Evolutionary conservation across 2,329 filamentous ascomycete species (phyloP), one percentile per base, ranked within the genome.

Genomic region (Podosphaera aphanis): DNA sequence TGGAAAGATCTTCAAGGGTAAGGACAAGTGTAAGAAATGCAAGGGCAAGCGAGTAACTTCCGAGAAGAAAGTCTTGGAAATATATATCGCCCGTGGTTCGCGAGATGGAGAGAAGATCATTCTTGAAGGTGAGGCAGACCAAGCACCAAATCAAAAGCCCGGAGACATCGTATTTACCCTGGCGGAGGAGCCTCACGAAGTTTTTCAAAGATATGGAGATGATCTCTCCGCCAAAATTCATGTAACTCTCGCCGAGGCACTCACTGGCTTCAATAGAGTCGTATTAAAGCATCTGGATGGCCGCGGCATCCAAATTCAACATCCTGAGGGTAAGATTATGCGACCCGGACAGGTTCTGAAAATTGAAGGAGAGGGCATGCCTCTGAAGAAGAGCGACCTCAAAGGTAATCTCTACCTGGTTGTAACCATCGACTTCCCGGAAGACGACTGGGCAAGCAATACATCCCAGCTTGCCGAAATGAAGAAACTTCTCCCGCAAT

Each of bases 21-120:
- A 95, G 68, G 90, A 98, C 59, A 83, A 84, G 60, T 98, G 90
- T 70, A 93, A 93, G 70, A 94, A 90, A 68, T 98, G 90, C 74
- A 95, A 95, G 66, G 90, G 90, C 57, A 83, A 82, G 62, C 74
- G 83, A 50, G 85, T 83, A 13, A 75, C 77, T 39, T 79, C 85
- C 56, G 82, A 90, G 63, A 90, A 83, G 63, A 98, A 95, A 66
- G 82, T 88, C 2, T 69, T 98, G 49, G 90, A 98, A 64, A 79
- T 98, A 45, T 95, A 95, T 65, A 93, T 98, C 49, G 85, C 88
- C 8, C 76, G 82, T 45, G 88, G 88, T 41, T 80, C 81, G 35
- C 74, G 74, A 67, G 78, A 93, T 60, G 86, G 86, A 52, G 88
- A 98, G 58, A 77, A 77, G 53, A 94, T 98, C 56, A 74, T 86